Percentiles rank a stretch among this genome's conserved stretches.
phyloP scores from a whole-genome alignment of 2,329 filamentous ascomycete species.

The Ascochyta pisi region DNA sequence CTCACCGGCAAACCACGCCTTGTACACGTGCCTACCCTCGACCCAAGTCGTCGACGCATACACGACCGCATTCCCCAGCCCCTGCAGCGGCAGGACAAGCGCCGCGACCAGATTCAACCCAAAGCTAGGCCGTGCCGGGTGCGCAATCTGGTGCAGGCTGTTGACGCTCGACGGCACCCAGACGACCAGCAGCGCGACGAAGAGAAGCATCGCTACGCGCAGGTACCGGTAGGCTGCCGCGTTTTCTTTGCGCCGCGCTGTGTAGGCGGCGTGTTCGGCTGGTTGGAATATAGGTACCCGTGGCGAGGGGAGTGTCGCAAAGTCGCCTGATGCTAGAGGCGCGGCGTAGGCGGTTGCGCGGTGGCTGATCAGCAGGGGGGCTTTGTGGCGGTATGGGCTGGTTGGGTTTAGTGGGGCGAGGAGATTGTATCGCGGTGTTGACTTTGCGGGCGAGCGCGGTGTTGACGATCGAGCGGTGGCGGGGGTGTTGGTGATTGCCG shows the following conservation, averaged over 20 bases:
- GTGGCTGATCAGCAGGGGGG: conserved; percentile 8
- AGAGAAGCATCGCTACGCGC: conserved; percentile 74
- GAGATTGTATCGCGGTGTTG: background rate
- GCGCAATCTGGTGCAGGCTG: conserved; percentile 72
- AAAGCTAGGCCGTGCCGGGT: conserved; percentile 56
- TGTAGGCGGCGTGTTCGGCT: background rate
- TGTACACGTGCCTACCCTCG: conserved; percentile 34
- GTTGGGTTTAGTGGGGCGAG: background rate
- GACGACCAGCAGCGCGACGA: conserved; percentile 72
- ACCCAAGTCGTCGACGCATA: conserved; percentile 60
- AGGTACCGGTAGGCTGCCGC: conserved; percentile 71
- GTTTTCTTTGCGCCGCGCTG: conserved; percentile 40
- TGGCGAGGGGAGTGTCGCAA: background rate
- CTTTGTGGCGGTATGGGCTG: background rate
- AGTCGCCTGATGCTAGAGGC: conserved; percentile 2
- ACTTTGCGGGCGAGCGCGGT: background rate
- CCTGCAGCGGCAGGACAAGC: conserved; percentile 79
- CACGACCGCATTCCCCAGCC: conserved; percentile 84
- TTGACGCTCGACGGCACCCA: conserved; percentile 72
- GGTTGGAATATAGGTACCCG: background rate
- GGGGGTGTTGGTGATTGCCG: background rate
- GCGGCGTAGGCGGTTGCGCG: conserved; percentile 21
- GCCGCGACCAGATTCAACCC: conserved; percentile 73
- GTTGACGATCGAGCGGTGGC: background rate
- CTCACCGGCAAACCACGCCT: conserved; percentile 15